phyloP scores from a whole-genome alignment of 805 yeast species.

The Cyberlindnera bimundalis region DNA sequence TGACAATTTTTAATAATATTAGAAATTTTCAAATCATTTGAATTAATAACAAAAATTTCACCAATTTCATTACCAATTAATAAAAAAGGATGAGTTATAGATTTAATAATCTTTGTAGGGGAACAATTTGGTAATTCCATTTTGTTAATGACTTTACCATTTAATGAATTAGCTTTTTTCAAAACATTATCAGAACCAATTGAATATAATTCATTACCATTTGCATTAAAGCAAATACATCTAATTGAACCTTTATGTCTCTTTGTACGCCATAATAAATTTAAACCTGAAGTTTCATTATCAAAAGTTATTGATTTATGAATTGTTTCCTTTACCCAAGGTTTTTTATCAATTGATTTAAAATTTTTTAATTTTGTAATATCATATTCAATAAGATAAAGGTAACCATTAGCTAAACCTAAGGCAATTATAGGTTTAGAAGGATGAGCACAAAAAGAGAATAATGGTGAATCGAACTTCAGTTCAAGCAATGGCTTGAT shows the following conservation, averaged over 20 bases:
- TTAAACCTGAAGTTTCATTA: constrained; percentile 26
- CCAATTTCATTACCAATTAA: constrained; percentile 70
- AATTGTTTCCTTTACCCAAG: constrained; percentile 41
- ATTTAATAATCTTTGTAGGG: constrained; percentile 34
- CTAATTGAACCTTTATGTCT: constrained; percentile 91
- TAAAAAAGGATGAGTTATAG: constrained; percentile 38
- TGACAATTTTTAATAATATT: constrained; percentile 55
- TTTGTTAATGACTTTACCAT: constrained; percentile 67
- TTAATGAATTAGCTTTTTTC: constrained; percentile 65
- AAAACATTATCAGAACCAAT: constrained; percentile 79
- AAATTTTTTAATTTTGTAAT: constrained; percentile 24
- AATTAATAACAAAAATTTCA: constrained; percentile 57
- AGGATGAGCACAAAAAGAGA: constrained; percentile 79
- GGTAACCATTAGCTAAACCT: constrained; percentile 83
- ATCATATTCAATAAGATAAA: constrained; percentile 59
- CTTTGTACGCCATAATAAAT: constrained; percentile 72
- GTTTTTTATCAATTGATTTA: constrained; percentile 23
- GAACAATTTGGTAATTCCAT: constrained; percentile 6
- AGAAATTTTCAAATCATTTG: constrained; percentile 44
- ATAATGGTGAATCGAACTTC: constrained; percentile 58
- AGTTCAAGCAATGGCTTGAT: constrained; percentile 34
- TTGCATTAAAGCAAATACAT: constrained; percentile 55
- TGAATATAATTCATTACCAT: constrained; percentile 52
- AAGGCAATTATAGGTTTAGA: constrained; percentile 54
- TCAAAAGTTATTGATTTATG: constrained; percentile 20